Base-by-base conservation (phyloP, 441 rosid species). In the Gossypium aridum region DNA sequence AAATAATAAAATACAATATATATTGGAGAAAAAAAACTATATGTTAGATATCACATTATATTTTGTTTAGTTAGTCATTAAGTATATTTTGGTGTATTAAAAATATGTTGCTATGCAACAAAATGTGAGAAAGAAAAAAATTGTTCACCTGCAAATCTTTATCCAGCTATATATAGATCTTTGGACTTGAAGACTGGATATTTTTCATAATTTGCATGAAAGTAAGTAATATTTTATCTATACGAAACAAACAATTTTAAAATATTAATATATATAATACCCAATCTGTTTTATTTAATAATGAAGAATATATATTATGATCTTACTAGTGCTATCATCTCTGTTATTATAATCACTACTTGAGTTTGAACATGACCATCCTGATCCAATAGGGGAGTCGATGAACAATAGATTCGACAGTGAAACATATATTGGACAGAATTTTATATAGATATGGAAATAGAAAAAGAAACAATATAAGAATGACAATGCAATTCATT, bases 361-460 rank as follows among this genome's bases (percentile, higher is more conserved):
- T 56, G 26, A 7, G 25, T 56, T 56, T 56, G 61, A 56, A 56
- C 20, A 56, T 20, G 61, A 56, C 74, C 74, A 71, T 55, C 64
- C 74, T 5, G 64, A 3, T 34, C 74, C 74, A 12, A 31, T 39
- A 12, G 74, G 64, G 0, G 47, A 28, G 49, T 71, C 74, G 7
- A 71, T 57, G 17, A 71, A 71, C 64, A 71, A 19, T 12, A 71
- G 26, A 57, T 71, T 71, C 1, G 74, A 71, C 20, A 71, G 37
- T 71, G 22, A 49, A 13, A 23, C 57, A 66, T 64, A 12, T 1
- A 31, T 31, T n/a, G 5, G 2, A 43, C 2, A 49, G 3, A 47
- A 7, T 10, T 10, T 47, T 22, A 13, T 17, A 64, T 4, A 4
- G 7, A 0, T 9, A 51, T 14, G 3, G 10, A 7, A 43, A 43